Conservation (phyloP, 768 basidiomycete species). For the Amyloporia xantha region DNA sequence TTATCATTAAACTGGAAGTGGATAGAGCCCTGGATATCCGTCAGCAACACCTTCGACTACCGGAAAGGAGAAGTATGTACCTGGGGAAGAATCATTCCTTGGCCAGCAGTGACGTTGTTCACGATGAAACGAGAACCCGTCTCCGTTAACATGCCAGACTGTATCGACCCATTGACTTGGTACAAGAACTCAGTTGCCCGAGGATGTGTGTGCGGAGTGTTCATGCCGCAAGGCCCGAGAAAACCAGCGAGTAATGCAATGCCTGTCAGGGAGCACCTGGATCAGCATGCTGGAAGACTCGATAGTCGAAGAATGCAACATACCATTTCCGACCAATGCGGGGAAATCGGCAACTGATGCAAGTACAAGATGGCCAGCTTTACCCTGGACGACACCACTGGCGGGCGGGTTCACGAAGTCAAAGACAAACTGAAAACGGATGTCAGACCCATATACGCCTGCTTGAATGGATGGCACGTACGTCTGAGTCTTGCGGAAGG, state of each 20-base stretch:
- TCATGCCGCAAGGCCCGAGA: slow-evolving; percentile 27
- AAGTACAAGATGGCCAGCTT: slow-evolving; percentile 20
- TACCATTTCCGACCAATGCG: slow-evolving; percentile 22
- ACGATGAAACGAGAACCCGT: slow-evolving; percentile 25
- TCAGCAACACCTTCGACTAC: no score
- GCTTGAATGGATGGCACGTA: not conserved
- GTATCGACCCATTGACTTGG: slow-evolving; percentile 23
- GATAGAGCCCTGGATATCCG: slow-evolving; percentile 22
- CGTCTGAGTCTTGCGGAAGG: slow-evolving; percentile 13
- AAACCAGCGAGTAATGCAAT: slow-evolving; percentile 23
- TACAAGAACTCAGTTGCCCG: slow-evolving; percentile 29
- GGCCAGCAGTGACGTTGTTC: slow-evolving; percentile 18
- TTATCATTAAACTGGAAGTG: slow-evolving; percentile 25
- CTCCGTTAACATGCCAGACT: slow-evolving; percentile 22
- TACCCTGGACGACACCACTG: slow-evolving; percentile 11
- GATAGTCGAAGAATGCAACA: not conserved
- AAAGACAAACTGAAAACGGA: slow-evolving; percentile 19
- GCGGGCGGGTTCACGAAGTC: slow-evolving; percentile 21
- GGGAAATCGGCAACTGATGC: slow-evolving; percentile 24
- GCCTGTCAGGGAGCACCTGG: slow-evolving; percentile 4
- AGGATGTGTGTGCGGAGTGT: slow-evolving; percentile 31
- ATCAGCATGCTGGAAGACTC: not conserved
- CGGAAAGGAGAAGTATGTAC: slow-evolving; percentile 2
- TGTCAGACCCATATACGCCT: not conserved
- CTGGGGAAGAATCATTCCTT: slow-evolving; percentile 20